Evolutionary conservation across 225 moss, liverwort and hornwort genomes (phyloP).

Genomic region (Marchantia polymorpha): DNA sequence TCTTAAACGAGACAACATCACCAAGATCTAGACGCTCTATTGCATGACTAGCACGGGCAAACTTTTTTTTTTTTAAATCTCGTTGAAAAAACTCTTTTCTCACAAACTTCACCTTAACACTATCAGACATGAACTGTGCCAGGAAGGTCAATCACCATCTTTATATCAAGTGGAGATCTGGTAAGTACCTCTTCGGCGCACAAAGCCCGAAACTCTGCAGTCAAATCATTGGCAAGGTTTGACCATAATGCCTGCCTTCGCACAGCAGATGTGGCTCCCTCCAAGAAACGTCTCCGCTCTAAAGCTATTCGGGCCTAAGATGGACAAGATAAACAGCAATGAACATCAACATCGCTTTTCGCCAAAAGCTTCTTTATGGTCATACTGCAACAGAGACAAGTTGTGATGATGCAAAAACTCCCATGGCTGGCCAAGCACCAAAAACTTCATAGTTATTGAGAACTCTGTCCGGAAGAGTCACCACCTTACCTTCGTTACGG

Average conservation of each 20-base stretch:
- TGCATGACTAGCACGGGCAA: background rate
- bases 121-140: background rate
- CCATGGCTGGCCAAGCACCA: background rate
- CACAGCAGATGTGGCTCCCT: slow-evolving; percentile 69
- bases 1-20: background rate
- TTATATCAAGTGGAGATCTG: background rate
- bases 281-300: slow-evolving; percentile 86
- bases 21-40: background rate
- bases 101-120: background rate
- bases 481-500: slow-evolving; percentile 69
- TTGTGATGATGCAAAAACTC: background rate
- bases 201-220: slow-evolving; percentile 79
- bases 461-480: background rate
- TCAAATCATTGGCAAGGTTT: slow-evolving; percentile 88
- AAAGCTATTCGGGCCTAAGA: slow-evolving; percentile 79
- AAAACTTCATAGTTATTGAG: background rate
- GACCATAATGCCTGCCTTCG: slow-evolving; percentile 85
- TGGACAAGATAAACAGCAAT: background rate
- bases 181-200: slow-evolving; percentile 87
- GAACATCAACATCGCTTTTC: background rate
- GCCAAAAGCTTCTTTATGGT: background rate
- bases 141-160: background rate
- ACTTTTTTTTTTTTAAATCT: background rate
- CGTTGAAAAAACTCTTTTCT: background rate
- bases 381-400: background rate